Evolutionary conservation across 495 filamentous ascomycete genomes (phyloP).

Genomic region (Chlorociboria aeruginascens): DNA sequence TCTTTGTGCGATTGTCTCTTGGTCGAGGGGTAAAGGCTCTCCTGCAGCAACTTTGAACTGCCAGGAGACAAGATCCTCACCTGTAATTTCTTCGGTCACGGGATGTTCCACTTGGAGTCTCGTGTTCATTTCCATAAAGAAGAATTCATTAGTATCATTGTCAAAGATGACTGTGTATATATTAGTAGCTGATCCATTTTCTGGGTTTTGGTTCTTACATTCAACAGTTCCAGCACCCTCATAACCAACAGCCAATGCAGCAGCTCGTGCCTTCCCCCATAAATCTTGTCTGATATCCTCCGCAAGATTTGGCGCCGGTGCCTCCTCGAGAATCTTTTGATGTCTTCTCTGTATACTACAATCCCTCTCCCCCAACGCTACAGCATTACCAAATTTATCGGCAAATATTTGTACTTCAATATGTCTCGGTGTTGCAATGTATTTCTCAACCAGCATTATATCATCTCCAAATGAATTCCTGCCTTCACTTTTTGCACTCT

Average conservation of each 20-base stretch:
- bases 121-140: slow-evolving; percentile 99
- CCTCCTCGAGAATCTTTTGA: slow-evolving; percentile 97
- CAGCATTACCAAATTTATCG: slow-evolving; percentile 74
- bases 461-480: slow-evolving; percentile 90
- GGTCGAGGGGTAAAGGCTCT: slow-evolving; percentile 71
- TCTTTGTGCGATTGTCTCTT: slow-evolving; percentile 64
- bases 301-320: slow-evolving; percentile 76
- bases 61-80: slow-evolving; percentile 91
- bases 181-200: too few relatives aligned
- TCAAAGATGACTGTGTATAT: slow-evolving; percentile 58
- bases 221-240: slow-evolving; percentile 95
- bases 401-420: slow-evolving; percentile 98
- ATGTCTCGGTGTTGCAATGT: slow-evolving; percentile 86
- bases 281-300: slow-evolving; percentile 72
- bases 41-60: slow-evolving; percentile 90
- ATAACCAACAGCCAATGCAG: slow-evolving; percentile 85
- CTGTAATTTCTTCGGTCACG: slow-evolving; percentile 93
- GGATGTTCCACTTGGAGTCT: slow-evolving; percentile 95
- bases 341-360: slow-evolving; percentile 83
- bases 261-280: slow-evolving; percentile 86
- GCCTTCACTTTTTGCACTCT: slow-evolving; percentile 82
- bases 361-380: slow-evolving; percentile 75
- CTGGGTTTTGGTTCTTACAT: slow-evolving; percentile 25
- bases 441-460: slow-evolving; percentile 93
- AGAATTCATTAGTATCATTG: slow-evolving; percentile 86